phyloP scores from a whole-genome alignment of 805 yeast species.

The Saccharomycopsis vini region DNA sequence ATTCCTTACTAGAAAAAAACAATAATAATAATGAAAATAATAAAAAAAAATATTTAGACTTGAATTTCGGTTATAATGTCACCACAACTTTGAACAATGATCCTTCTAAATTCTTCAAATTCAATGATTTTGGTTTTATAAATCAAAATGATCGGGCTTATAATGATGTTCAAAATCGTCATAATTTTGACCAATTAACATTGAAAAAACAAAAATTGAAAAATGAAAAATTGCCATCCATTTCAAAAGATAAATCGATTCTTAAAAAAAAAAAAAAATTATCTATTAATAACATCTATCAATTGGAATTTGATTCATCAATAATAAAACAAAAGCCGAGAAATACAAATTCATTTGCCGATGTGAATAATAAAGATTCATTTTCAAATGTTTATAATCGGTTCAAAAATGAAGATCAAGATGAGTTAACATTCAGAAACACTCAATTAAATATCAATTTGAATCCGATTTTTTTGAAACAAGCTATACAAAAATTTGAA shows the following conservation, averaged over 20 bases:
- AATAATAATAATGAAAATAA: neutral
- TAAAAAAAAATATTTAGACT: slow-evolving; percentile 7
- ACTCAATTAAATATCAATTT: slow-evolving; percentile 16
- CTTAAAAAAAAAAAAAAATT: slow-evolving; percentile 1
- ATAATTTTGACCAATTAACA: slow-evolving; percentile 10
- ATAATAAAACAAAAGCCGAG: neutral
- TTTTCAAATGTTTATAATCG: slow-evolving; percentile 16
- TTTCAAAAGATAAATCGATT: slow-evolving; percentile 11
- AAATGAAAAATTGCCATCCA: slow-evolving; percentile 16
- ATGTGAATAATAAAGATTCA: slow-evolving; percentile 6
- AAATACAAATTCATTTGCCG: neutral
- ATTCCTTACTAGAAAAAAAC: no score
- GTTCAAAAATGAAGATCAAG: slow-evolving; percentile 17
- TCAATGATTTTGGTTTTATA: slow-evolving; percentile 16
- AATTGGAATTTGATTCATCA: neutral
- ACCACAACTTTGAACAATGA: slow-evolving; percentile 1
- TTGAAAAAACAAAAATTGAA: slow-evolving; percentile 12
- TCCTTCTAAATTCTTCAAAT: slow-evolving; percentile 18
- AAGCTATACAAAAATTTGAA: neutral
- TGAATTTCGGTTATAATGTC: slow-evolving; percentile 16
- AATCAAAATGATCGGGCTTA: slow-evolving; percentile 16
- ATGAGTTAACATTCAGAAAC: slow-evolving; percentile 16
- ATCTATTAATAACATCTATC: neutral
- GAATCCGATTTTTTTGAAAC: slow-evolving; percentile 5
- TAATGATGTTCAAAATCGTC: slow-evolving; percentile 11